These are phyloP conservation scores for Talaromyces sp. DNA, from an alignment of 2,329 filamentous ascomycete species.

Conservation along the genomic window DNA sequence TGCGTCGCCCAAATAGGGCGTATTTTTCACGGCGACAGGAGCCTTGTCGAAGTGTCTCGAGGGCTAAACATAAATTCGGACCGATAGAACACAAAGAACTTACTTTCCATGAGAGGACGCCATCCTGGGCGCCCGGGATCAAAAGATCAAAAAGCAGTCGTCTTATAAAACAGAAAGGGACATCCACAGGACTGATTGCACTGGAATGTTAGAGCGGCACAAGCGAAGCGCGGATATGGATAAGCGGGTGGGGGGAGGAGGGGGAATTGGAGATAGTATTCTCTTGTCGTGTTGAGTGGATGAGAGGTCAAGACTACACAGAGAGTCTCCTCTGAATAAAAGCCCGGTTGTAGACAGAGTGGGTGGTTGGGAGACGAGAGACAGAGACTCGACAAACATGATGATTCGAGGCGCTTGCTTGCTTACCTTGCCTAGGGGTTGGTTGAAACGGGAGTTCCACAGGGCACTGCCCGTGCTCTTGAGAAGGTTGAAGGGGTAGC, in stretches of 20 bases:
- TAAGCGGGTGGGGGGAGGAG: conserved; percentile 1
- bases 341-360: neutral
- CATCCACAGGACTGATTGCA: conserved; percentile 6
- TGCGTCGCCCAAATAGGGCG: neutral
- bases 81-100: conserved; percentile 17
- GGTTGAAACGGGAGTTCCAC: conserved; percentile 12
- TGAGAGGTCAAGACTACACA: neutral
- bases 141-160: neutral
- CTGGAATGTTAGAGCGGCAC: conserved; percentile 8
- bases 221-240: conserved; percentile 1
- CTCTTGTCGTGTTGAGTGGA: neutral
- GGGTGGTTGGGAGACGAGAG: neutral
- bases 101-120: conserved; percentile 33
- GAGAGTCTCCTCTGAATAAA: neutral
- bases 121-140: conserved; percentile 20
- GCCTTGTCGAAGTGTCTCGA: neutral
- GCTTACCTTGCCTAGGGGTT: conserved; percentile 10
- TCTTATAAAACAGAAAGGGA: conserved; percentile 1
- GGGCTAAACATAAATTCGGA: neutral
- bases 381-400: neutral
- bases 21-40: neutral
- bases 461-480: conserved; percentile 11
- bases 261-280: neutral
- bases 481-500: conserved; percentile 13
- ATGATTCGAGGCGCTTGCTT: neutral